These are phyloP conservation scores for Rhizopogon parksii DNA, from an alignment of 1,284 basidiomycete species.

Conservation along the genomic window DNA sequence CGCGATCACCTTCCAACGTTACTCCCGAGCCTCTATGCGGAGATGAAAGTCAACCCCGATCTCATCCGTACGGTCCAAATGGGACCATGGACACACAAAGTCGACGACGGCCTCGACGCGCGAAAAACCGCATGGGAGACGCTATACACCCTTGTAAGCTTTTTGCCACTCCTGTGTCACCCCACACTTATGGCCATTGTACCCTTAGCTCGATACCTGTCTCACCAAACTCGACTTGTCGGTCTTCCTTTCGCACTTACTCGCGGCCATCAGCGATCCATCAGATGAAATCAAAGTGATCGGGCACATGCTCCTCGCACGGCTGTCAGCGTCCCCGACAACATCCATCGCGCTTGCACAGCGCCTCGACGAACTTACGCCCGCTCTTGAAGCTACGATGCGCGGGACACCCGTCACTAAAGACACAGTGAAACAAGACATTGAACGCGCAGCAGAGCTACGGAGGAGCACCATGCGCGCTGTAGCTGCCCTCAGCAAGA, in stretches of 20 bases:
- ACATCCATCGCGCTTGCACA: slow-evolving; percentile 62
- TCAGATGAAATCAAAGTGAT: slow-evolving; percentile 97
- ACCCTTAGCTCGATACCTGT: slow-evolving; percentile 76
- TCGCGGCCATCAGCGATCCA: slow-evolving; percentile 82
- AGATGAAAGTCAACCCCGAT: slow-evolving; percentile 75
- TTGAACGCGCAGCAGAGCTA: slow-evolving; percentile 89
- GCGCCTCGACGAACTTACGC: slow-evolving; percentile 81
- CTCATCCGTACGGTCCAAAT: slow-evolving; percentile 91
- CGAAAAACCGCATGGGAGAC: slow-evolving; percentile 96
- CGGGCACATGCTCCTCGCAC: slow-evolving; percentile 91
- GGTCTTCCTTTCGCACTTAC: slow-evolving; percentile 76
- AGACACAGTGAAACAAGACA: slow-evolving; percentile 95
- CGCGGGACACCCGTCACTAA: slow-evolving; percentile 87
- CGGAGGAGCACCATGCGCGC: slow-evolving; percentile 85
- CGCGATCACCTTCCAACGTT: slow-evolving; percentile 75
- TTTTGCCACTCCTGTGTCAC: neutral
- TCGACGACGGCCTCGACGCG: slow-evolving; percentile 90
- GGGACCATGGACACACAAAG: slow-evolving; percentile 97
- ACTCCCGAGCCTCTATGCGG: slow-evolving; percentile 80
- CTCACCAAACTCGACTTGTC: slow-evolving; percentile 80
- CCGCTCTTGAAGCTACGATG: slow-evolving; percentile 81
- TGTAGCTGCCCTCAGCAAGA: slow-evolving; percentile 77
- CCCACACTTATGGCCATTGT: slow-evolving; percentile 9
- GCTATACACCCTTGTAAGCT: slow-evolving; percentile 84
- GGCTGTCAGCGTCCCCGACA: slow-evolving; percentile 81